Evolutionary conservation across 129 eudicot genomes (phyloP).

Genomic region (Cynara cardunculus): DNA sequence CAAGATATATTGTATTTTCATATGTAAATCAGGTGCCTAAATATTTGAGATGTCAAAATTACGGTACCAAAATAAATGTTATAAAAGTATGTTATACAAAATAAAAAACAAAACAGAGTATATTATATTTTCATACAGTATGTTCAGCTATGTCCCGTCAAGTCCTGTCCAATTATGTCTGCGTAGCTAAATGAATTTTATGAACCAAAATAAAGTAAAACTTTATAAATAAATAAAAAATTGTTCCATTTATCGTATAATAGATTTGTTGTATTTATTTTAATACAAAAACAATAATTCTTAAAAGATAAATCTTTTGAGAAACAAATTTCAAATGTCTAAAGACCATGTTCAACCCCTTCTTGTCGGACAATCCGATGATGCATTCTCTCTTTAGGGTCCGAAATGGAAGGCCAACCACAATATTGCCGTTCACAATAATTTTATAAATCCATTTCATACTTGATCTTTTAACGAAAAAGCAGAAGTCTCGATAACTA

Average conservation of each 20-base stretch:
- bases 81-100: no score
- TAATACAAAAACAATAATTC: not conserved
- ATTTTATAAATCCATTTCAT: constrained; percentile 29
- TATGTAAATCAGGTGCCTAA: not conserved
- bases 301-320: not conserved
- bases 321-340: not conserved
- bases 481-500: not conserved
- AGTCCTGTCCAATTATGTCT: no score
- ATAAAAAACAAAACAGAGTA: no score
- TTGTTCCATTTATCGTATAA: not conserved
- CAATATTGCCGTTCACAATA: not conserved
- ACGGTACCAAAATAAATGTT: no score
- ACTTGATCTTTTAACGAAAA: not conserved
- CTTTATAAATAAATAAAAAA: no score
- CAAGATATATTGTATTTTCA: not conserved
- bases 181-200: no score
- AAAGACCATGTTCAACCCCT: constrained; percentile 20
- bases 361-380: constrained; percentile 20
- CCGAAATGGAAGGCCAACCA: constrained; percentile 41
- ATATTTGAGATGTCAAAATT: not conserved
- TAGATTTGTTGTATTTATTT: not conserved
- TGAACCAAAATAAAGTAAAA: not conserved
- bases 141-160: no score
- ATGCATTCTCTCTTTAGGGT: constrained; percentile 16
- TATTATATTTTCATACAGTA: no score